Percentiles rank a stretch among this genome's conserved stretches.
Evolutionary conservation across 306 rosid species (phyloP).

Genomic region (Pyrus communis): DNA sequence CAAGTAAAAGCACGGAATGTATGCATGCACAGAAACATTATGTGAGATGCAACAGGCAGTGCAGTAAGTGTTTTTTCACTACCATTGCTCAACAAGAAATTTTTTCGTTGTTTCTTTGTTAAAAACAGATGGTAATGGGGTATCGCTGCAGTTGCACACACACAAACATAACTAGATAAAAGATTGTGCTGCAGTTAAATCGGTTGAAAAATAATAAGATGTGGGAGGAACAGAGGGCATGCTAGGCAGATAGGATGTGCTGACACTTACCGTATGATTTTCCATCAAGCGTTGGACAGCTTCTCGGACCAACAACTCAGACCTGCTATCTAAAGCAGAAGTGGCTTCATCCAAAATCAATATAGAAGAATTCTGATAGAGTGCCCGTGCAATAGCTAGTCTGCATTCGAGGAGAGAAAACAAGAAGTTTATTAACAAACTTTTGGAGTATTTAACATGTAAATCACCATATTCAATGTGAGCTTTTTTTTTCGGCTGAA

Average conservation of each 20-base stretch:
- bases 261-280: conserved; percentile 60
- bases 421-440: neutral
- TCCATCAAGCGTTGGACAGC: conserved; percentile 71
- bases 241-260: neutral
- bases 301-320: conserved; percentile 70
- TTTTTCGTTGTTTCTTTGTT: too few species aligned
- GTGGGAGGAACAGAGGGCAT: neutral
- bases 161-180: neutral
- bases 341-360: conserved; percentile 88
- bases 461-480: neutral
- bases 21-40: too few species aligned
- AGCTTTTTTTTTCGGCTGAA: neutral
- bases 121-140: too few species aligned
- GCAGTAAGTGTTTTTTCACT: too few species aligned
- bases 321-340: conserved; percentile 76
- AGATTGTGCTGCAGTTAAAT: neutral
- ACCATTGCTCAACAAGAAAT: too few species aligned
- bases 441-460: neutral
- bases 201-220: too few species aligned
- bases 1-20: too few species aligned
- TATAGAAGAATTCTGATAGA: conserved; percentile 67
- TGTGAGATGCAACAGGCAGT: too few species aligned
- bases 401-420: conserved; percentile 37
- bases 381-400: conserved; percentile 80
- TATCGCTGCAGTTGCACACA: too few species aligned